Base-by-base conservation (phyloP, 805 yeast genomes). In the Lipomyces yamadae region DNA sequence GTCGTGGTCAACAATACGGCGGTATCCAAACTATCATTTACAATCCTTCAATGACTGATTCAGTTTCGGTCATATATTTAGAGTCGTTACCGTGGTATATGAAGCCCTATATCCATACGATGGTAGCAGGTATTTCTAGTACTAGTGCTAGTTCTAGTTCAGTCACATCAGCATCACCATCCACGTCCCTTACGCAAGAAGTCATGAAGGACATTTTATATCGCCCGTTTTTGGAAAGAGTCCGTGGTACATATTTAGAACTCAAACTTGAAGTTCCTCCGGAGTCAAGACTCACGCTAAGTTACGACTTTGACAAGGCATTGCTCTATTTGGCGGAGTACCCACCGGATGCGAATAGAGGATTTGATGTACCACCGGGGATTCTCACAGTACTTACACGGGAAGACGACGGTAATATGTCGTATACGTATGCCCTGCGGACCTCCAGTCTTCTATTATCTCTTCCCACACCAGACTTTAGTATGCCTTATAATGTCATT, bases 321-420 rank as follows among this genome's bases (percentile, higher is more conserved):
- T 81, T 95, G 75, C 81, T 95, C 37, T 83, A 88, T 65, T 87
- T 90, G 68, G 90, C 92, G 2, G 98, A 95, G 76, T 95, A 95
- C 74, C 99, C 99, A n/a, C 99, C 99, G 0, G 99, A 95, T 81
- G 98, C 99, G 1, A 95, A 95, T 76, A 98, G 95, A 73, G 99
- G 99, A 0, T 95, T 95, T 78, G 94, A 93, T 66, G 86, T 95
- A 56, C 95, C 95, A 32, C 97, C 98, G 2, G 97, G 97, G 4
- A 89, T 91, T 10, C 82, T 92, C 11, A 84, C 89, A 2, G 84
- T 91, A 0, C 61, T 87, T 7, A 76, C 81, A 80, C 65, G 72
- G 37, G 75, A 75, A 13, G 66, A 73, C 11, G 69, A 57, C 39
- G 39, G 39, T 13, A 37, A 11, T 10, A 67, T 53, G 11, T 35